Evolutionary conservation across 2,329 filamentous ascomycete genomes (phyloP).

Genomic region (Curvularia lunata): DNA sequence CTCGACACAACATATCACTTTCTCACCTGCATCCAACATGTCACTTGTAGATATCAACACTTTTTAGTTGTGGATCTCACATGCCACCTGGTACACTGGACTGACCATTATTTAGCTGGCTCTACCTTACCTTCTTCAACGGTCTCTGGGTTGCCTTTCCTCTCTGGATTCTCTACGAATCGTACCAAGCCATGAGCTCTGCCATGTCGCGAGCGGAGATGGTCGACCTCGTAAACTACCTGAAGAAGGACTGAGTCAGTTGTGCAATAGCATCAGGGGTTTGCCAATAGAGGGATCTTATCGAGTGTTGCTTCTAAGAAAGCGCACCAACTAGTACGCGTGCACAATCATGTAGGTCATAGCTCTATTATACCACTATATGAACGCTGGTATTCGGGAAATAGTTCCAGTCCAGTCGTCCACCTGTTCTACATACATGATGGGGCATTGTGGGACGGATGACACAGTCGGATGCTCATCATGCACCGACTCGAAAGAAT

Average conservation of each 20-base stretch:
- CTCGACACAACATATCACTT: background rate
- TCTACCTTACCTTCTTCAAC: conserved; percentile 71
- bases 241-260: conserved; percentile 40
- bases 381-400: background rate
- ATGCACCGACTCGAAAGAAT: background rate
- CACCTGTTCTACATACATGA: background rate
- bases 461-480: background rate
- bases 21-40: background rate
- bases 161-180: conserved; percentile 62
- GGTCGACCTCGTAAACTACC: conserved; percentile 48
- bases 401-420: background rate
- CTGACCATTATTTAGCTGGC: conserved; percentile 52
- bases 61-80: background rate
- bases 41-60: conserved; percentile 1
- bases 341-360: background rate
- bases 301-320: background rate
- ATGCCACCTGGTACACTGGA: background rate
- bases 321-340: background rate
- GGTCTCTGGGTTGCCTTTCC: conserved; percentile 67
- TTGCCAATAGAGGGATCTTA: background rate
- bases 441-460: no score
- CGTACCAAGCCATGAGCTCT: conserved; percentile 54
- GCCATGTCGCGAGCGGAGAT: conserved; percentile 47
- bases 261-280: background rate
- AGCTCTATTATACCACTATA: background rate